Evolutionary conservation across 2,329 filamentous ascomycete species (phyloP), one percentile per base, ranked within the genome.

Genomic region (Alternaria novae-zelandiae): DNA sequence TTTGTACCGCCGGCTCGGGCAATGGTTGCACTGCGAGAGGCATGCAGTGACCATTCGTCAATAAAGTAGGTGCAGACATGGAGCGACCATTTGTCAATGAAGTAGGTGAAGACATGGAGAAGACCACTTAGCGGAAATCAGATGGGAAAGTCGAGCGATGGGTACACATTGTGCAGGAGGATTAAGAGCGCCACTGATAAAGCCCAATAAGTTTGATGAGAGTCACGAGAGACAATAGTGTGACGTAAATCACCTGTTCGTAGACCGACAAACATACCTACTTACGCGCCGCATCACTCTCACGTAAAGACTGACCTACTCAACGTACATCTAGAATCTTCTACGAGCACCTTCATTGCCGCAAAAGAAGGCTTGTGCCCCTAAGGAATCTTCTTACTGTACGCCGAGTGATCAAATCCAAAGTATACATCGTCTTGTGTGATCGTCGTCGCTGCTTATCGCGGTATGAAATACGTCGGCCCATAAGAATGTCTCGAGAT

Each of bases 381-480:
- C 17, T 45, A 12, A 21, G 20, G 17, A 2, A 1, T 45, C 1
- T 21, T 17, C 20, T 45, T 13, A 3, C 17, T 45, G 43, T 21
- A 21, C 43, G 12, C 20, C 11, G 12, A 45, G n/a, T 45, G 5
- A 21, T 45, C 43, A 21, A 12, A 21, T 1, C 43, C 17, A 15
- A 50, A 50, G 5, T 8, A 2, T 50, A 41, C n/a, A 28, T 50
- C 26, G n/a, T 30, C n/a, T 30, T 26, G 25, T 12, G n/a, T 26
- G 28, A 30, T 50, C n/a, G 28, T 50, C n/a, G 28, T 28, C 12
- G 46, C n/a, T 50, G 28, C 25, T 30, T 17, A 30, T 30, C 15
- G 10, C 25, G 83, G 83, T 85, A 84, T 75, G 80, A 3, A 83
- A 83, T 63, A 79, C 83, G 17, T 47, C 3, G 81, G 81, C 0